phyloP scores from a whole-genome alignment of 2,329 filamentous ascomycete genomes.

The Diaporthe nobilis region DNA sequence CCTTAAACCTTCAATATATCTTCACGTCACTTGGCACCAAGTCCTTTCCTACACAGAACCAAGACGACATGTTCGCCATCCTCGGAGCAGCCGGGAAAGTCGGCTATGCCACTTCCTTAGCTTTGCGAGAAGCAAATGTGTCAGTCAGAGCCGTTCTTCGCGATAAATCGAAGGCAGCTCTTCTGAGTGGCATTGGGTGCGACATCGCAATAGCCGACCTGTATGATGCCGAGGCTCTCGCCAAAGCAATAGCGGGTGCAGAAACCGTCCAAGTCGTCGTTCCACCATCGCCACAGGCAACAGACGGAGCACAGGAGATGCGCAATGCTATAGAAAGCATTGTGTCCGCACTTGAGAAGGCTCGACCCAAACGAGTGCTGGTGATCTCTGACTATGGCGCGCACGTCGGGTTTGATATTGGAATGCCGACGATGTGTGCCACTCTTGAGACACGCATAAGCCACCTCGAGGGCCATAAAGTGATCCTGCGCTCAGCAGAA shows the following conservation, averaged over 20 bases:
- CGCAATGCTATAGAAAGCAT: not conserved
- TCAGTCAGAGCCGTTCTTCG: not conserved
- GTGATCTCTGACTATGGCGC: not conserved
- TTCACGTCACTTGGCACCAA: not conserved
- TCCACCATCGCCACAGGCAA: not conserved
- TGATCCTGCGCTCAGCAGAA: not conserved
- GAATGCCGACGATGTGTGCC: not conserved
- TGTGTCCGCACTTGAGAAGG: not conserved
- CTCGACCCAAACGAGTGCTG: not conserved
- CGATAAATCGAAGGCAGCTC: not conserved
- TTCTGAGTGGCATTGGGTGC: not conserved
- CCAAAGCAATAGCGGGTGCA: not conserved
- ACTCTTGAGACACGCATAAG: conserved; percentile 1
- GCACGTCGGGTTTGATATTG: not conserved
- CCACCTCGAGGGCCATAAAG: not conserved
- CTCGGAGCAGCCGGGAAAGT: conserved; percentile 1
- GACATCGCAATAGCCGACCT: conserved; percentile 2
- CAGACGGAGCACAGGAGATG: not conserved
- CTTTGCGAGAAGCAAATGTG: conserved; percentile 3
- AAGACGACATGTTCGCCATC: not conserved
- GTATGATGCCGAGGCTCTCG: not conserved
- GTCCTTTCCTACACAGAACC: not conserved
- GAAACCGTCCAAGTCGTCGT: conserved; percentile 8
- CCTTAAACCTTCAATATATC: not conserved
- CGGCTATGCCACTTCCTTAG: conserved; percentile 1